Evolutionary conservation across 257 asterid genomes (phyloP).

Genomic region (Solanum ossicruentum): DNA sequence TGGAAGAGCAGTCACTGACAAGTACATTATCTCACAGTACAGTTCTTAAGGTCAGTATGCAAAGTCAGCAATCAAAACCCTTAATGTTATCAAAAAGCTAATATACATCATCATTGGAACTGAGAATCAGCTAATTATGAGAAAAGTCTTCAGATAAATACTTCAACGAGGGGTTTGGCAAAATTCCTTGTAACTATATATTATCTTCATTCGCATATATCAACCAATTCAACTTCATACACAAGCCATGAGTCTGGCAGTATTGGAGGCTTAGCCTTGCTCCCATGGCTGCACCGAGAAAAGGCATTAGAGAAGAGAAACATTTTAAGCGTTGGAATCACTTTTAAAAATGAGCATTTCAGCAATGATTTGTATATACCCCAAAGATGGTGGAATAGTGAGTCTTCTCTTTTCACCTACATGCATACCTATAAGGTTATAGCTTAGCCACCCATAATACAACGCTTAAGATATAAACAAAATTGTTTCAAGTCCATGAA

Average conservation of each 20-base stretch:
- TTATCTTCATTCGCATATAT: background rate
- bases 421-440: conserved; percentile 38
- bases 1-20: background rate
- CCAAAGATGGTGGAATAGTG: conserved; percentile 51
- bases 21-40: background rate
- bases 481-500: background rate
- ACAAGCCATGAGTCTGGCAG: conserved; percentile 1
- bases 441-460: background rate
- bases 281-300: background rate
- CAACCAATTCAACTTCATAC: conserved; percentile 4
- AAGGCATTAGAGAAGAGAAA: background rate
- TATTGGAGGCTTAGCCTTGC: background rate
- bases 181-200: background rate
- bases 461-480: background rate
- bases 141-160: background rate
- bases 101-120: background rate
- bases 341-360: background rate
- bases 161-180: background rate
- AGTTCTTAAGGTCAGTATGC: background rate
- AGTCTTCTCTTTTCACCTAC: conserved; percentile 66
- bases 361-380: conserved; percentile 22
- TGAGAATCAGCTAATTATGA: background rate
- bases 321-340: background rate
- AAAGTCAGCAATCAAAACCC: background rate
- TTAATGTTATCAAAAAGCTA: background rate